Conservation (phyloP, 2,329 filamentous ascomycete genomes). For the Fusarium sp. region DNA sequence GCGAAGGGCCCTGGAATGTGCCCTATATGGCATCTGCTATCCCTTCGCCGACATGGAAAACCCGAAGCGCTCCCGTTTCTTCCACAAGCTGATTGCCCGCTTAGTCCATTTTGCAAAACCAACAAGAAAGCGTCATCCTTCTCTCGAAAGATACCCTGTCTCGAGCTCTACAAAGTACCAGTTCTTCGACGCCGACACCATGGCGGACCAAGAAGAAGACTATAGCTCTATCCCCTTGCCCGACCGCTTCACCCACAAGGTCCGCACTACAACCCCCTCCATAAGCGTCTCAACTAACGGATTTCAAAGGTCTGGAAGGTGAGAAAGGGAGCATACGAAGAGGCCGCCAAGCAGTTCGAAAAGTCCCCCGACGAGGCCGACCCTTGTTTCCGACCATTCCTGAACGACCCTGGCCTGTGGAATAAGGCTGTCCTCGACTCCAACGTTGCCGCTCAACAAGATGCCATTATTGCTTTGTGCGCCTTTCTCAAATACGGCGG, state of each 20-base stretch:
- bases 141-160: slow-evolving; percentile 42
- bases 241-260: slow-evolving; percentile 89
- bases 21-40: slow-evolving; percentile 24
- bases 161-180: slow-evolving; percentile 39
- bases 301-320: slow-evolving; percentile 82
- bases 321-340: slow-evolving; percentile 94
- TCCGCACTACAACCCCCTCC: slow-evolving; percentile 51
- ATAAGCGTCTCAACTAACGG: background rate
- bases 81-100: slow-evolving; percentile 53
- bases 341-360: slow-evolving; percentile 89
- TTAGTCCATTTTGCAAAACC: slow-evolving; percentile 47
- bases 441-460: slow-evolving; percentile 96
- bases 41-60: slow-evolving; percentile 42
- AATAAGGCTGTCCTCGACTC: slow-evolving; percentile 94
- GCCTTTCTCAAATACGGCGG: slow-evolving; percentile 94
- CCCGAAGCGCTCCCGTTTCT: slow-evolving; percentile 41
- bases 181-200: slow-evolving; percentile 55
- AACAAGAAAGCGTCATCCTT: slow-evolving; percentile 31
- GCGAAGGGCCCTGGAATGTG: slow-evolving; percentile 13
- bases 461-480: slow-evolving; percentile 89
- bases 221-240: slow-evolving; percentile 83
- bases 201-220: slow-evolving; percentile 89
- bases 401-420: slow-evolving; percentile 89
- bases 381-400: slow-evolving; percentile 88
- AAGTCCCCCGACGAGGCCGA: slow-evolving; percentile 87